Conservation (phyloP, 345 rosid genomes). For the Pugionium cornutum region DNA sequence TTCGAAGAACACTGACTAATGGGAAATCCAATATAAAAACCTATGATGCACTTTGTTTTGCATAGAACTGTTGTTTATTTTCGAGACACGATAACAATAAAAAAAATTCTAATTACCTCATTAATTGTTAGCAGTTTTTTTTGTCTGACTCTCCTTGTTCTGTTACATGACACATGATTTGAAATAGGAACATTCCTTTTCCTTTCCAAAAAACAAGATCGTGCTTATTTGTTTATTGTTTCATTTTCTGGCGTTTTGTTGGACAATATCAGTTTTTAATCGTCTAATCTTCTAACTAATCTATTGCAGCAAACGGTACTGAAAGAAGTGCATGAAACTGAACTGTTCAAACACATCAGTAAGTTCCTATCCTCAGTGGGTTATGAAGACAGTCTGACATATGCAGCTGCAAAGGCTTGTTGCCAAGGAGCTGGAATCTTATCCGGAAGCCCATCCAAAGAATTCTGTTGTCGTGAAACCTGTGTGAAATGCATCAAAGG, state of each 20-base stretch:
- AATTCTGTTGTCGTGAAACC: slow-evolving; percentile 64
- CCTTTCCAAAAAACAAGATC: neutral
- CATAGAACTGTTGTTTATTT: neutral
- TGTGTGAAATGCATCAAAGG: slow-evolving; percentile 56
- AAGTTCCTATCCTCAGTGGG: slow-evolving; percentile 46
- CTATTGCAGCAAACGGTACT: neutral
- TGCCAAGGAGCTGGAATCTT: slow-evolving; percentile 83
- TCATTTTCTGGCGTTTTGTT: neutral
- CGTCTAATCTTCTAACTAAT: neutral
- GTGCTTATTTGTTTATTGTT: neutral
- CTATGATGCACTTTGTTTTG: neutral
- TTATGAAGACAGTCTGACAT: slow-evolving; percentile 50
- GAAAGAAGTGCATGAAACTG: slow-evolving; percentile 51
- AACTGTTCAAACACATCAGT: slow-evolving; percentile 46
- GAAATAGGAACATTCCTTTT: neutral
- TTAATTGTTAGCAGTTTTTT: neutral
- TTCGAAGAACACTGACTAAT: slow-evolving; percentile 1
- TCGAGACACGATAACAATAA: neutral
- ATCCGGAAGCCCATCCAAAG: slow-evolving; percentile 48
- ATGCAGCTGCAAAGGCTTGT: slow-evolving; percentile 66
- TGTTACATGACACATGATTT: neutral
- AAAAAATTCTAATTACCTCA: neutral
- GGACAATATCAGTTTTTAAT: neutral
- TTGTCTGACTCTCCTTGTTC: neutral
- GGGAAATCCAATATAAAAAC: too few species aligned